A percentile compares a stretch with the other conserved stretches of the same genome.
Conservation (phyloP, 148 eudicot genomes). For the Arctostaphylos glauca region DNA sequence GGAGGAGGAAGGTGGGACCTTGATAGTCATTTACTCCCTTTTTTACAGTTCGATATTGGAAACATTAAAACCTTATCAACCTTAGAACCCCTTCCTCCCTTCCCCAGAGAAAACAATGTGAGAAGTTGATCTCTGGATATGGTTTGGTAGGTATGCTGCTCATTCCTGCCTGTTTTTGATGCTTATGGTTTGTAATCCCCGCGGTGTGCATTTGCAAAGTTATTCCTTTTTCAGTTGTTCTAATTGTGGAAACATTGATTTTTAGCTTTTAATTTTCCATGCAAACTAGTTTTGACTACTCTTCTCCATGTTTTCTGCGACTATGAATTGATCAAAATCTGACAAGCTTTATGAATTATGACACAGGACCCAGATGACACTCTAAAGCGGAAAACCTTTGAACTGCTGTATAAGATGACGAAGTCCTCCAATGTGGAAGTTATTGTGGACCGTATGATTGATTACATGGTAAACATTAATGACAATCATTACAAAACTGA, state of each 20-base stretch:
- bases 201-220: background rate
- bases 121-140: background rate
- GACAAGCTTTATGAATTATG: slow-evolving; percentile 20
- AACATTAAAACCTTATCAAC: background rate
- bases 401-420: slow-evolving; percentile 91
- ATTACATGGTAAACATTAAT: slow-evolving; percentile 82
- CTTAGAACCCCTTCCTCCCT: background rate
- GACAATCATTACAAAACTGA: slow-evolving; percentile 97
- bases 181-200: background rate
- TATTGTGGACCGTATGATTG: slow-evolving; percentile 96
- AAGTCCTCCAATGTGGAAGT: slow-evolving; percentile 96
- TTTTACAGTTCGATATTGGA: background rate
- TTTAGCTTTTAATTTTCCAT: background rate
- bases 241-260: background rate
- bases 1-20: background rate
- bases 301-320: background rate
- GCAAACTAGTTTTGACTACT: background rate
- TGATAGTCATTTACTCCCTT: background rate
- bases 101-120: too few species aligned
- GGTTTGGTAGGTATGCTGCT: background rate
- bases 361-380: slow-evolving; percentile 98
- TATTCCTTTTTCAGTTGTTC: background rate
- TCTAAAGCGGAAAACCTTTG: slow-evolving; percentile 95
- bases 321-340: slow-evolving; percentile 10
- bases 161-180: background rate